phyloP scores from a whole-genome alignment of 805 yeast species.

The Candida rishiriensis region DNA sequence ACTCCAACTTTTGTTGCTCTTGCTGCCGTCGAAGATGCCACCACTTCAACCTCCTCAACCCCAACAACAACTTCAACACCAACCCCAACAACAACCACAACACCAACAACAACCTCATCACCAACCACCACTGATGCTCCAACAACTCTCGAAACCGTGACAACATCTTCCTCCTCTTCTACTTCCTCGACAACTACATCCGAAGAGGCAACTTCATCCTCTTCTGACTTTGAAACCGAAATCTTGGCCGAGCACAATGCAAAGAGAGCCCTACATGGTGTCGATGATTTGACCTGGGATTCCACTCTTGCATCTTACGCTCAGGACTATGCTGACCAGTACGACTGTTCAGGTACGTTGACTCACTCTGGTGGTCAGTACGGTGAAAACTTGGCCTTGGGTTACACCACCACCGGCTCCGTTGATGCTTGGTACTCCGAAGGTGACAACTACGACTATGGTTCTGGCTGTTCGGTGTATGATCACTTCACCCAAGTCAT shows the following conservation, averaged over 20 bases:
- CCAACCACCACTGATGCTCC: conserved; percentile 15
- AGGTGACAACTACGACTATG: conserved; percentile 49
- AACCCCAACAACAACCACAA: conserved; percentile 10
- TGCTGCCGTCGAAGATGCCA: conserved; percentile 2
- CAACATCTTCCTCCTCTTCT: conserved; percentile 16
- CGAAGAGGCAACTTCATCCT: conserved; percentile 14
- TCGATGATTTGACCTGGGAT: conserved; percentile 53
- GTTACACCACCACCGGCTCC: conserved; percentile 48
- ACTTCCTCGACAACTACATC: conserved; percentile 16
- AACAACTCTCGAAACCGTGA: conserved; percentile 10
- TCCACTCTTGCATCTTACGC: conserved; percentile 50
- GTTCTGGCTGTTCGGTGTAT: conserved; percentile 45
- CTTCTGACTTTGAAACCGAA: conserved; percentile 22
- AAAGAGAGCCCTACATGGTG: conserved; percentile 54
- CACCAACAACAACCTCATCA: conserved; percentile 10
- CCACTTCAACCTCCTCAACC: conserved; percentile 10
- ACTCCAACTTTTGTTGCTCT: conserved; percentile 3
- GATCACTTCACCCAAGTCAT: conserved; percentile 73
- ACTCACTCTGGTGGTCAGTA: conserved; percentile 61
- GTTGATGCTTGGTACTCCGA: conserved; percentile 77
- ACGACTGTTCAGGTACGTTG: conserved; percentile 56
- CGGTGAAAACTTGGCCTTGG: conserved; percentile 78
- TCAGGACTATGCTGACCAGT: conserved; percentile 48
- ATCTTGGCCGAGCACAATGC: conserved; percentile 60
- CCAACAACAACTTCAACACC: conserved; percentile 10